phyloP scores from a whole-genome alignment of 352 stramenopile species.

The Globisporangium nagaii region DNA sequence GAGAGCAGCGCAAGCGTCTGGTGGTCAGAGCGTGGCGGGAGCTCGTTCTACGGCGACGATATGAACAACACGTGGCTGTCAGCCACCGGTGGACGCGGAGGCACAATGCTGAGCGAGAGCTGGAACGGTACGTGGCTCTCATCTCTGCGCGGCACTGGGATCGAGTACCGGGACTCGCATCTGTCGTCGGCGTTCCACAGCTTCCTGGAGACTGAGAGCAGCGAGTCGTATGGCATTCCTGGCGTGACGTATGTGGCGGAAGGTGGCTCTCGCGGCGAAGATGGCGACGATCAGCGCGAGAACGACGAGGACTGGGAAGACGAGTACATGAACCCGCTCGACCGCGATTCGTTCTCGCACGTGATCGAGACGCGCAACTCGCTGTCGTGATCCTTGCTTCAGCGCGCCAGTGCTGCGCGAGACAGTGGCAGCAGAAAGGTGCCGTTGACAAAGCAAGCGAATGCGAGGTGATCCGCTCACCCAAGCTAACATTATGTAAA shows the following conservation, averaged over 20 bases:
- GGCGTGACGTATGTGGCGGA: slow-evolving; percentile 5
- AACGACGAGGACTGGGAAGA: slow-evolving; percentile 9
- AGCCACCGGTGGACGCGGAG: slow-evolving; percentile 15
- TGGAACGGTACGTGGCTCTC: slow-evolving; percentile 27
- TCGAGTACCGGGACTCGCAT: slow-evolving; percentile 25
- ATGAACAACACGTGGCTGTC: slow-evolving; percentile 35
- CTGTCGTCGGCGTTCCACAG: slow-evolving; percentile 26
- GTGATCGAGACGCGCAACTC: slow-evolving; percentile 29
- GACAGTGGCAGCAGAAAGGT: neutral
- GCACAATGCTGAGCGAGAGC: slow-evolving; percentile 30
- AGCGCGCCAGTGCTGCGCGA: neutral
- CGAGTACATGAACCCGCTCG: slow-evolving; percentile 17
- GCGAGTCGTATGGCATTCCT: slow-evolving; percentile 11
- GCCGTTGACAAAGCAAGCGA: neutral
- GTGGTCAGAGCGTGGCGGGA: slow-evolving; percentile 37
- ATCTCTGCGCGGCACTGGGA: slow-evolving; percentile 19
- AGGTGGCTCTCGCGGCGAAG: neutral
- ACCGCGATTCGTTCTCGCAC: slow-evolving; percentile 26
- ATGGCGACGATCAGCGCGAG: slow-evolving; percentile 4
- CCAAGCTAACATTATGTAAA: slow-evolving; percentile 1
- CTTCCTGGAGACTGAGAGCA: slow-evolving; percentile 24
- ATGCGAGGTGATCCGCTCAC: neutral
- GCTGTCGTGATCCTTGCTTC: slow-evolving; percentile 1
- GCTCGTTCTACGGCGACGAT: slow-evolving; percentile 32
- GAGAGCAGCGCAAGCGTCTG: slow-evolving; percentile 30